Base-by-base conservation (phyloP, 805 yeast genomes). In the Zygoascus biomembranicola region DNA sequence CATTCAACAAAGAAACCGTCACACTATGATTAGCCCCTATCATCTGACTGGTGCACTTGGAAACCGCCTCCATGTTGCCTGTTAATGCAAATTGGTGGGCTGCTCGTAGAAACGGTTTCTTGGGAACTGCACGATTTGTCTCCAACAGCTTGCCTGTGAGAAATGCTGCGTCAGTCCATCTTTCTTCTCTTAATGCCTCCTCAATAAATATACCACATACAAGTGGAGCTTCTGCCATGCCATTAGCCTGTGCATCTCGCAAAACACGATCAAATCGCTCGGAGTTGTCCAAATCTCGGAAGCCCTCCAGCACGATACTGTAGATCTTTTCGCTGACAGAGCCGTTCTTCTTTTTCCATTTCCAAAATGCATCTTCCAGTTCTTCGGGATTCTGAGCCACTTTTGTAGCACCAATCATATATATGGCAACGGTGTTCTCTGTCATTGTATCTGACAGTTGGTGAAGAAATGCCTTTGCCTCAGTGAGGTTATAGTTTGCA, bases 391-490 rank as follows among this genome's bases (percentile, higher is more conserved):
- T 53, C 19, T 49, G 32, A 1, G 56, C 58, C 16, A 59, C 44
- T n/a, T 41, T 31, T n/a, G 43, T 41, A 9, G 45, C 43, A 14
- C 57, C 57, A 2, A 23, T 44, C 11, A 59, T 51, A 44, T 53
- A 59, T 19, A 45, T 50, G 32, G 35, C 47, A 16, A 59, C 39
- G 13, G 54, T 43, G n/a, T 45, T 42, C 14, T 47, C 57, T 32
- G 39, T 47, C n/a, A 50, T 48, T 10, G n/a, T 14, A 16, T 39
- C 32, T 51, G 55, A 50, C 32, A 59, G 43, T 23, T 59, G 59
- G 14, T 55, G 48, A 14, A 57, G 41, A 46, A 58, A 55, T 19
- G 56, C 59, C 47, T 39, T 41, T 1, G 60, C 62, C n/a, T 52
- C 55, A 5, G 56, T 50, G 39, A 59, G 45, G 32, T 59, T 52